Evolutionary conservation across 768 basidiomycete species (phyloP), one percentile per base, ranked within the genome.

Genomic region (Inosperma sp.): DNA sequence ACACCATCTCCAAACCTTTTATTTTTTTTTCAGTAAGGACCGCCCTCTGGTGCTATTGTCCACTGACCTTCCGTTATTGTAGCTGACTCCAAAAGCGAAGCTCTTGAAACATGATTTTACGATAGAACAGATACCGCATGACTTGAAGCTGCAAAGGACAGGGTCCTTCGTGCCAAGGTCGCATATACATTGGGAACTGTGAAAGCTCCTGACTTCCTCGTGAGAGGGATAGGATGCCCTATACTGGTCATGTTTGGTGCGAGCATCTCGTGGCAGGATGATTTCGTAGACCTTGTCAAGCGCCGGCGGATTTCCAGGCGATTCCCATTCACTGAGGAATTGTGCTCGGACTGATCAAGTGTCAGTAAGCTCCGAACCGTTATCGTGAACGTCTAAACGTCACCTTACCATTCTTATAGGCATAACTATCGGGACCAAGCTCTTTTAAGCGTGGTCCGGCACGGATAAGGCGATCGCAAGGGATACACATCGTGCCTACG

Each of bases 131-230:
- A 84, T 81, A 3, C 84, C 83, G 54, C 83, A 86, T 22, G 83
- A 83, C 41, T 67, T 72, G 67, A 80, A 81, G 54, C 70, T 71
- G 64, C 84, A 86, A 16, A 82, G 60, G 1, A 60, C 58, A 3
- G 72, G 61, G 26, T 75, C 74, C 52, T 79, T 80, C 13, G 72
- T 72, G 7, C 83, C 83, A 53, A 86, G 66, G 61, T 86, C 81
- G 67, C 83, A 86, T 34, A 86, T 81, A 58, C 82, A 84, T 53
- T 83, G 82, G 2, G 80, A 72, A 49, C 80, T 76, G 53, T 85
- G 79, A 58, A 82, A 85, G 31, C 78, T 81, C 56, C 78, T 74
- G 46, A 83, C 69, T 57, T 80, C 72, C 55, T 72, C 71, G 54
- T 71, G 68, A 37, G 61, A 65, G 45, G 56, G 63, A 54, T 64